phyloP scores from a whole-genome alignment of 768 basidiomycete species.

The Hortiboletus campestris region DNA sequence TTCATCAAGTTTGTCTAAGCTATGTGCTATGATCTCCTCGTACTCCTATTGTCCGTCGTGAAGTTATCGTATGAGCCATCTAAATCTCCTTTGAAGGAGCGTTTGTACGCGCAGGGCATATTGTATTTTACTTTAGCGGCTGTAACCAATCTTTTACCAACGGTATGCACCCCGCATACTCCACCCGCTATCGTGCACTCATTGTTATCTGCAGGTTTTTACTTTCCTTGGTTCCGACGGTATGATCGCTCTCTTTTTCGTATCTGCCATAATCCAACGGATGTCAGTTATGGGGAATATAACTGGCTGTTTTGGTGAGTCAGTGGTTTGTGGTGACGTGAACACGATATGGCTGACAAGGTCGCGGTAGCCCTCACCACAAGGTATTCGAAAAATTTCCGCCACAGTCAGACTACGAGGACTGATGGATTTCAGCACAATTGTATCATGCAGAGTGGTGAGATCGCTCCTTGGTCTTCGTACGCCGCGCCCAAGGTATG shows the following conservation, averaged over 20 bases:
- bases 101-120: slow-evolving; percentile 17
- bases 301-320: slow-evolving; percentile 2
- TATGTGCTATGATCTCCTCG: slow-evolving; percentile 18
- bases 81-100: slow-evolving; percentile 8
- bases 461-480: slow-evolving; percentile 11
- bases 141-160: slow-evolving; percentile 7
- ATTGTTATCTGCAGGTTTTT: slow-evolving; percentile 8
- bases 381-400: slow-evolving; percentile 2
- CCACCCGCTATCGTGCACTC: not conserved
- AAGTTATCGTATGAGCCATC: slow-evolving; percentile 13
- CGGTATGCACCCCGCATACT: not conserved
- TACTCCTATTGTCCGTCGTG: slow-evolving; percentile 14
- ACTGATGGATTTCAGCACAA: slow-evolving; percentile 7
- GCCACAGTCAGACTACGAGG: not conserved
- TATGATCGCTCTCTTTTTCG: not conserved
- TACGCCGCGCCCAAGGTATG: not conserved
- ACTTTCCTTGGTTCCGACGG: not conserved
- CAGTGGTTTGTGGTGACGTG: too few species aligned
- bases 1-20: slow-evolving; percentile 11
- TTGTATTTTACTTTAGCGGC: slow-evolving; percentile 14
- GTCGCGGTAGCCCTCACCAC: slow-evolving; percentile 2
- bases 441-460: slow-evolving; percentile 14
- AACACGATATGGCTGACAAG: not conserved
- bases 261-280: not conserved
- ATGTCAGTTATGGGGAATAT: slow-evolving; percentile 4